phyloP scores from a whole-genome alignment of 2,329 filamentous ascomycete genomes.

The Cadophora sp. region DNA sequence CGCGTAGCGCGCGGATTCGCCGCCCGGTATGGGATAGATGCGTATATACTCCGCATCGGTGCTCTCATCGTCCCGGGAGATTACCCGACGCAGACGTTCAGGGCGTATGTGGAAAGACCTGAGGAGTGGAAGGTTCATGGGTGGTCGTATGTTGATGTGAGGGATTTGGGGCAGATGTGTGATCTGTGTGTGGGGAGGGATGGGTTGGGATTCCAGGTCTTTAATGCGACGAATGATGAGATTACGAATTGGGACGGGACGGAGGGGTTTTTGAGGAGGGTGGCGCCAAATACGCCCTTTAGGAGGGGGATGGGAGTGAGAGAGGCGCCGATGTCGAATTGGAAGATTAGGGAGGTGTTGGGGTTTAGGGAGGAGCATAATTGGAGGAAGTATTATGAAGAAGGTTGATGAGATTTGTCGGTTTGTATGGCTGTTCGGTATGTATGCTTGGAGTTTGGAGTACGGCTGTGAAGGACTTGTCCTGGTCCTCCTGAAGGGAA shows the following conservation, averaged over 20 bases:
- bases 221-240: conserved; percentile 66
- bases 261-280: conserved; percentile 56
- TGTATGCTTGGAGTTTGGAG: no score
- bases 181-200: conserved; percentile 56
- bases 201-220: conserved; percentile 65
- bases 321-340: conserved; percentile 66
- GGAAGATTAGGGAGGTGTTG: conserved; percentile 63
- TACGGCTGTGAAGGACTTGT: no score
- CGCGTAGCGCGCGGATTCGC: conserved; percentile 61
- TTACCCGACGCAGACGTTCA: conserved; percentile 56
- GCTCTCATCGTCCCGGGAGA: conserved; percentile 66
- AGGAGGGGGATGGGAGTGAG: conserved; percentile 61
- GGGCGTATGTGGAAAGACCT: conserved; percentile 54
- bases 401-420: no score
- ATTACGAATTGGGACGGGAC: conserved; percentile 60
- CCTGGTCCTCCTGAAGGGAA: no score
- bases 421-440: no score
- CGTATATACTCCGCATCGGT: conserved; percentile 65
- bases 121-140: conserved; percentile 59
- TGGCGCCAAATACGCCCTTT: conserved; percentile 56
- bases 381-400: conserved; percentile 1
- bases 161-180: conserved; percentile 66
- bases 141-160: conserved; percentile 66
- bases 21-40: conserved; percentile 58
- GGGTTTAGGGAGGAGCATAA: conserved; percentile 58